These are phyloP conservation scores for Argentina anserina DNA, from an alignment of 306 rosid species.

Conservation along the genomic window DNA sequence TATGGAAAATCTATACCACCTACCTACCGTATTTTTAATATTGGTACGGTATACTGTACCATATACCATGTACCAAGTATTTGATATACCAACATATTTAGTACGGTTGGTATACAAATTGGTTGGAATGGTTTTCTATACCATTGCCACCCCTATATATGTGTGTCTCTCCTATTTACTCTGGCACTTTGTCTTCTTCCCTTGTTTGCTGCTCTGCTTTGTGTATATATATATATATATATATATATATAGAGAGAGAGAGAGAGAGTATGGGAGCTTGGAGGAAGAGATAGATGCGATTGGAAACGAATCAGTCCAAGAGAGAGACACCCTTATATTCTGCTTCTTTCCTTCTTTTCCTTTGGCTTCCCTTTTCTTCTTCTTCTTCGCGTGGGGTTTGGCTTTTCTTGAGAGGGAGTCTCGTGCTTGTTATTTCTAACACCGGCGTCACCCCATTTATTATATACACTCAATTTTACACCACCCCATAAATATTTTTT, in stretches of 20 bases:
- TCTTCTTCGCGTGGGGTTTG: slow-evolving; percentile 52
- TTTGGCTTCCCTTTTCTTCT: slow-evolving; percentile 28
- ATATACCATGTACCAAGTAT: too few species aligned
- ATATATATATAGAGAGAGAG: slow-evolving; percentile 12
- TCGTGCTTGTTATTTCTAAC: slow-evolving; percentile 38
- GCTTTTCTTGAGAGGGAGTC: slow-evolving; percentile 44
- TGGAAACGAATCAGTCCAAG: slow-evolving; percentile 79
- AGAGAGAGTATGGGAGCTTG: slow-evolving; percentile 16
- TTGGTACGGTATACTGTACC: too few species aligned
- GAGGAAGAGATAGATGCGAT: slow-evolving; percentile 61
- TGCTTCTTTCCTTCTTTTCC: slow-evolving; percentile 21
- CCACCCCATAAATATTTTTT: background rate
- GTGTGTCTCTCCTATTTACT: slow-evolving; percentile 2
- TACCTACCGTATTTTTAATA: too few species aligned
- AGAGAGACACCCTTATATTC: slow-evolving; percentile 58
- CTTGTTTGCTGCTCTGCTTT: slow-evolving; percentile 12
- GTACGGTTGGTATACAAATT: too few species aligned
- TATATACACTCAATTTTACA: background rate
- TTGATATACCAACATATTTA: too few species aligned
- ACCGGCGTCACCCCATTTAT: slow-evolving; percentile 17
- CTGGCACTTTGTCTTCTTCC: slow-evolving; percentile 22
- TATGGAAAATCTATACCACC: too few species aligned
- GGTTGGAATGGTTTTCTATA: too few species aligned
- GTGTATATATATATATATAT: slow-evolving; percentile 17
- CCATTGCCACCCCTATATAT: too few species aligned